phyloP scores from a whole-genome alignment of 208 protist species.

The Trichomonas gallinae region DNA sequence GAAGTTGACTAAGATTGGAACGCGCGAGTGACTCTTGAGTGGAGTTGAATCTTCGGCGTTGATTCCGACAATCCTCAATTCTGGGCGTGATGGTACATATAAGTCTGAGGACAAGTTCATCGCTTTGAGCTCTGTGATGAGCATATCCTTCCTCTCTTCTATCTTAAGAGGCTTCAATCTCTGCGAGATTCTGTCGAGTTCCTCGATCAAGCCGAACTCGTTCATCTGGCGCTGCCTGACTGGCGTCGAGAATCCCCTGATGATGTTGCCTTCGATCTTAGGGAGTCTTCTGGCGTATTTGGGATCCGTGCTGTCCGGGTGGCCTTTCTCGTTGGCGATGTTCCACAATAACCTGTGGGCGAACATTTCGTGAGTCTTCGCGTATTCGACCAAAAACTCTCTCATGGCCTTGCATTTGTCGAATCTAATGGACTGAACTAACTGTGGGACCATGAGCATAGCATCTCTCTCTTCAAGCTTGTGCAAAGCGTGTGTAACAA shows the following conservation, averaged over 20 bases:
- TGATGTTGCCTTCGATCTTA: not conserved
- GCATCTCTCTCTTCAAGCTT: not conserved
- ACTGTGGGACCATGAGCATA: not conserved
- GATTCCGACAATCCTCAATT: not conserved
- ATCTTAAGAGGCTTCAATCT: not conserved
- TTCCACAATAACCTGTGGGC: not conserved
- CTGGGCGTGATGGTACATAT: not conserved
- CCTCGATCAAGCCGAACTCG: not conserved
- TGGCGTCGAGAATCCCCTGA: not conserved
- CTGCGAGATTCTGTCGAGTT: not conserved
- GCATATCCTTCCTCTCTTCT: not conserved
- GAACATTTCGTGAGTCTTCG: not conserved
- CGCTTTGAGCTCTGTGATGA: not conserved
- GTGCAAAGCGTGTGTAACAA: not conserved
- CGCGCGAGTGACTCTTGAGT: constrained; percentile 11
- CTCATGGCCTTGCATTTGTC: not conserved
- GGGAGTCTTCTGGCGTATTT: not conserved
- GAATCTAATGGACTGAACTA: not conserved
- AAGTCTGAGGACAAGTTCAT: not conserved
- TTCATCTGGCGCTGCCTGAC: not conserved
- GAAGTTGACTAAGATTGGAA: constrained; percentile 30
- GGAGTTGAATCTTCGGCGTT: not conserved
- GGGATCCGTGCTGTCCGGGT: not conserved
- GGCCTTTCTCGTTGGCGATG: not conserved
- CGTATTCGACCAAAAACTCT: not conserved